A percentile compares a stretch with the other conserved stretches of the same genome.
phyloP scores from a whole-genome alignment of 441 rosid species.

The Sinapis alba region DNA sequence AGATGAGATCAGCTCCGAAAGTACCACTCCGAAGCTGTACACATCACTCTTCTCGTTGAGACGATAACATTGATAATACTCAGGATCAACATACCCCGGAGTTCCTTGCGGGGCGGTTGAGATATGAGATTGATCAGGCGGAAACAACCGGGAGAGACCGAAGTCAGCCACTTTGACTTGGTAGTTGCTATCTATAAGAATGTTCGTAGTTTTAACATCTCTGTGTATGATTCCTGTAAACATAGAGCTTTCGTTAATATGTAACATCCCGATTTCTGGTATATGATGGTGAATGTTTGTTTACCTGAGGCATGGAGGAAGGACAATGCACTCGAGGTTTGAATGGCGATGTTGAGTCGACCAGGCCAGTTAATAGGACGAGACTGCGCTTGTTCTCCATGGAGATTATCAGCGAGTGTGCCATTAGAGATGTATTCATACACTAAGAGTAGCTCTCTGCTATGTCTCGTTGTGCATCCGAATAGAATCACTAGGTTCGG shows the following conservation, averaged over 20 bases:
- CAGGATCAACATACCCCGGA: slow-evolving; percentile 79
- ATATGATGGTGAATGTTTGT: neutral
- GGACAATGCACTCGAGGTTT: slow-evolving; percentile 62
- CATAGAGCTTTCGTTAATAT: neutral
- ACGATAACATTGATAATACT: slow-evolving; percentile 70
- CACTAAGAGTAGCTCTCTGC: slow-evolving; percentile 64
- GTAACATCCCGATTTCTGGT: neutral
- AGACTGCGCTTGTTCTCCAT: slow-evolving; percentile 46
- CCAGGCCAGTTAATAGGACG: slow-evolving; percentile 48
- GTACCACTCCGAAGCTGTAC: slow-evolving; percentile 72
- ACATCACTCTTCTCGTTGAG: slow-evolving; percentile 75
- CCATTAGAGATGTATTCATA: slow-evolving; percentile 73
- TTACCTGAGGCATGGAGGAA: slow-evolving; percentile 53
- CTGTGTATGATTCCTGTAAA: slow-evolving; percentile 60
- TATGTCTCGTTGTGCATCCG: slow-evolving; percentile 67
- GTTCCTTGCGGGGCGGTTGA: slow-evolving; percentile 84
- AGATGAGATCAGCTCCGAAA: slow-evolving; percentile 61
- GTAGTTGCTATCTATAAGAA: slow-evolving; percentile 56
- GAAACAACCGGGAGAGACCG: slow-evolving; percentile 65
- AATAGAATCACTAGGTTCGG: slow-evolving; percentile 58
- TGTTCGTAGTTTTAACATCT: slow-evolving; percentile 66
- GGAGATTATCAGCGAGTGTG: slow-evolving; percentile 71
- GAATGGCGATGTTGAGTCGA: slow-evolving; percentile 62
- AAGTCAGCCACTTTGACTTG: slow-evolving; percentile 75
- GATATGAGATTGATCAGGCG: slow-evolving; percentile 57